phyloP scores from a whole-genome alignment of 495 filamentous ascomycete genomes.

The Bacidia rubella region DNA sequence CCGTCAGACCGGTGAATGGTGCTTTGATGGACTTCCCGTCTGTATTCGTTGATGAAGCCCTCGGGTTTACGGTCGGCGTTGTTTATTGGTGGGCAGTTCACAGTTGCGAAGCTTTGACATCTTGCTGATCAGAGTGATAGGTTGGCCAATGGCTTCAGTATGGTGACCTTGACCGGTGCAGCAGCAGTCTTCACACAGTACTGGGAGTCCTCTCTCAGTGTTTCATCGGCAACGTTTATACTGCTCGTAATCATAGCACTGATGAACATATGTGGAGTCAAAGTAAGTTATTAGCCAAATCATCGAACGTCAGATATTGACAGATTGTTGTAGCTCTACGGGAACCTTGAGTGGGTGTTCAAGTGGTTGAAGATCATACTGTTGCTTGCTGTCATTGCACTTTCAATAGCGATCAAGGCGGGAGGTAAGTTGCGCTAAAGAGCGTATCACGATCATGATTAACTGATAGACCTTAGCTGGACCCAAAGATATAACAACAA shows the following conservation, averaged over 20 bases:
- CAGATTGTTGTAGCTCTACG: constrained; percentile 16
- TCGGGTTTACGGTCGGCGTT: constrained; percentile 28
- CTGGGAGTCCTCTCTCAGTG: constrained; percentile 14
- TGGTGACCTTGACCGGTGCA: constrained; percentile 18
- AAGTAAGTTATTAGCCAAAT: constrained; percentile 12
- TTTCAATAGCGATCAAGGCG: constrained; percentile 20
- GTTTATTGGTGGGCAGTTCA: constrained; percentile 26
- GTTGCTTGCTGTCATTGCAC: constrained; percentile 14
- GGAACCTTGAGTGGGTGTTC: constrained; percentile 21
- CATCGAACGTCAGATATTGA: neutral
- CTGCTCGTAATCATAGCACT: constrained; percentile 16
- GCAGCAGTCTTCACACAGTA: constrained; percentile 19
- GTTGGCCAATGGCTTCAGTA: constrained; percentile 22
- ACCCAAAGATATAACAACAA: constrained; percentile 6
- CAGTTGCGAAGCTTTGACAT: neutral
- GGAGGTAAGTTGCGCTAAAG: constrained; percentile 13
- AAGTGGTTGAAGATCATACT: constrained; percentile 22
- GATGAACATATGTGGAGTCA: constrained; percentile 21
- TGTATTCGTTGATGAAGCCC: constrained; percentile 29
- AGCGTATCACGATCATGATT: neutral
- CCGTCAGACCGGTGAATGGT: constrained; percentile 26
- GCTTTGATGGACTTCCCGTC: constrained; percentile 28
- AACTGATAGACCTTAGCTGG: constrained; percentile 11
- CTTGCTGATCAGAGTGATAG: constrained; percentile 2
- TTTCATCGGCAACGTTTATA: constrained; percentile 14